These are phyloP conservation scores for Cytospora piceicola DNA, from an alignment of 2,329 filamentous ascomycete genomes.

Conservation along the genomic window DNA sequence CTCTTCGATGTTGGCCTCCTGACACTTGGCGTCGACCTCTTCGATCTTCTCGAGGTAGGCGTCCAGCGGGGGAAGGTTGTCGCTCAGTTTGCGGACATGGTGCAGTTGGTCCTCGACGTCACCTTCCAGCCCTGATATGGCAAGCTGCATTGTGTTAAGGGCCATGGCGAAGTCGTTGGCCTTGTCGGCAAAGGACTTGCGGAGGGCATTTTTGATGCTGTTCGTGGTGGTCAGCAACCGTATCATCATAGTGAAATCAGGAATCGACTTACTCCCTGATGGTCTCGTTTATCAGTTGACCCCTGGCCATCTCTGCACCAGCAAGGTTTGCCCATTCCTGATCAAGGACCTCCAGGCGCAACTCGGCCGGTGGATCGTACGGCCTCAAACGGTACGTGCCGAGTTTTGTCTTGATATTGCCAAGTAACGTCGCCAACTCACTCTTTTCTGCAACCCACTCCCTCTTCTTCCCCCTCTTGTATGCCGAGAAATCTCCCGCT, in stretches of 20 bases:
- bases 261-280: slow-evolving; percentile 76
- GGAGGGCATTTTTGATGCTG: slow-evolving; percentile 91
- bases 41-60: slow-evolving; percentile 88
- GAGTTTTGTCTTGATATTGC: slow-evolving; percentile 98
- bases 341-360: slow-evolving; percentile 83
- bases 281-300: slow-evolving; percentile 95
- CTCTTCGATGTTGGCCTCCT: slow-evolving; percentile 97
- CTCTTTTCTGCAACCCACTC: slow-evolving; percentile 98
- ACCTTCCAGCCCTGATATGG: slow-evolving; percentile 95
- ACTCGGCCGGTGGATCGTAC: slow-evolving; percentile 84
- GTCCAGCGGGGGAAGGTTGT: slow-evolving; percentile 86
- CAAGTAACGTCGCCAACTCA: slow-evolving; percentile 86
- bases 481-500: slow-evolving; percentile 77
- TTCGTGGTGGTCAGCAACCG: slow-evolving; percentile 18
- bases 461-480: slow-evolving; percentile 89
- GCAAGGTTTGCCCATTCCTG: slow-evolving; percentile 79
- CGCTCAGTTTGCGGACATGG: slow-evolving; percentile 83
- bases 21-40: slow-evolving; percentile 83
- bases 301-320: slow-evolving; percentile 82
- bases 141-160: slow-evolving; percentile 90
- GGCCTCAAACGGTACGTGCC: slow-evolving; percentile 90
- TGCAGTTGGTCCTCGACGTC: slow-evolving; percentile 93
- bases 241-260: not conserved
- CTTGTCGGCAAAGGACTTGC: slow-evolving; percentile 93
- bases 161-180: slow-evolving; percentile 97